Evolutionary conservation across 2,329 filamentous ascomycete species (phyloP).

Genomic region (Talaromyces sp.): DNA sequence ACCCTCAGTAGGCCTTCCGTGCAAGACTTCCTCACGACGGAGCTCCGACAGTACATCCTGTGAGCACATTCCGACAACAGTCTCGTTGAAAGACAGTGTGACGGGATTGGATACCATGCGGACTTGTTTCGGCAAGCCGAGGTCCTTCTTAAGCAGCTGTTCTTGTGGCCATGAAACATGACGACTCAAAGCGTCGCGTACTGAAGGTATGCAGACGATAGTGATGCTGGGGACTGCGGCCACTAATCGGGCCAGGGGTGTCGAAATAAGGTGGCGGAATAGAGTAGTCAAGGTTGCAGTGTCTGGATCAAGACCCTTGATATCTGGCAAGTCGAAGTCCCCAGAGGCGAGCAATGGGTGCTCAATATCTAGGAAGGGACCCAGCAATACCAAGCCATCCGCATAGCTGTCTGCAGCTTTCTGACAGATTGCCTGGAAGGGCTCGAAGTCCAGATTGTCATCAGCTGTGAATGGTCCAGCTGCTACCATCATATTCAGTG

Average conservation of each 20-base stretch:
- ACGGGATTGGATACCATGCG: constrained; percentile 88
- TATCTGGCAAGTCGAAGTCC: constrained; percentile 74
- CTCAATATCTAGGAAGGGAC: constrained; percentile 89
- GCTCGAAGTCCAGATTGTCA: constrained; percentile 87
- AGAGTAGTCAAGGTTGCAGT: constrained; percentile 77
- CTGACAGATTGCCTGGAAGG: constrained; percentile 77
- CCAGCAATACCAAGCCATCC: constrained; percentile 77
- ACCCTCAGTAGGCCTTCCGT: constrained; percentile 57
- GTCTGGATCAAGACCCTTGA: constrained; percentile 70
- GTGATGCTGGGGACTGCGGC: constrained; percentile 74
- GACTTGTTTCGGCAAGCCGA: constrained; percentile 76
- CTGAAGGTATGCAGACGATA: constrained; percentile 80
- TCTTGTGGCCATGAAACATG: constrained; percentile 88
- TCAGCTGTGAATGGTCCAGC: constrained; percentile 91
- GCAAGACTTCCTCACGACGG: constrained; percentile 69
- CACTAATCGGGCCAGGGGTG: constrained; percentile 70
- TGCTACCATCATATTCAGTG: constrained; percentile 75
- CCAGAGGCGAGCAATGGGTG: constrained; percentile 83
- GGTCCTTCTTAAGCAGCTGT: constrained; percentile 68
- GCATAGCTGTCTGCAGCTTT: constrained; percentile 73
- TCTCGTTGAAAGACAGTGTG: constrained; percentile 85
- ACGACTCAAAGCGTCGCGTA: constrained; percentile 78
- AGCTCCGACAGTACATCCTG: constrained; percentile 85
- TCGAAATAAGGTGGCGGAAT: constrained; percentile 78
- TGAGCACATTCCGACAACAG: constrained; percentile 76